Percentiles rank a stretch among this genome's conserved stretches.
Conservation (phyloP, 2,329 filamentous ascomycete species). For the Monilinia laxa region DNA sequence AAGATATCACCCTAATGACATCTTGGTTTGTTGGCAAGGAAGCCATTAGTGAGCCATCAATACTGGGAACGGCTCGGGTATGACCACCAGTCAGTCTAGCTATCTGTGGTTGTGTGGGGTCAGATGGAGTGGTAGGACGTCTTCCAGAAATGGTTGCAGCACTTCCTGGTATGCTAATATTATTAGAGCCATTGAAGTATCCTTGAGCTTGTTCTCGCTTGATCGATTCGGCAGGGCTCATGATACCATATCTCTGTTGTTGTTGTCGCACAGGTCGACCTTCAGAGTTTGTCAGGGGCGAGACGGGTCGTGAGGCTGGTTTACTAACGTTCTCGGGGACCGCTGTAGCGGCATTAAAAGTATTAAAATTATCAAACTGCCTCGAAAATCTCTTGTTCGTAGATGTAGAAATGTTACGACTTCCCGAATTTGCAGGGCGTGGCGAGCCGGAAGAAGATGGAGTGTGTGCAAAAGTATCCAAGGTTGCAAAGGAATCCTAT, state of each 20-base stretch:
- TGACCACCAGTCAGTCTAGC: slow-evolving; percentile 66
- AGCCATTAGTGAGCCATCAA: slow-evolving; percentile 84
- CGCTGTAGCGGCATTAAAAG: slow-evolving; percentile 34
- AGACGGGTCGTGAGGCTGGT: slow-evolving; percentile 65
- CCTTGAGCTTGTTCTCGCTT: slow-evolving; percentile 51
- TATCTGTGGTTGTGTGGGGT: slow-evolving; percentile 52
- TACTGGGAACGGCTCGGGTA: slow-evolving; percentile 76
- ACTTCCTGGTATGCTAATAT: slow-evolving; percentile 46
- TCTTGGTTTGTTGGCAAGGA: slow-evolving; percentile 82
- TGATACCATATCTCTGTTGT: slow-evolving; percentile 56
- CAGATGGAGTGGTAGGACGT: slow-evolving; percentile 61
- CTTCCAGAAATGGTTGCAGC: slow-evolving; percentile 54
- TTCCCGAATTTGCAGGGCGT: slow-evolving; percentile 56
- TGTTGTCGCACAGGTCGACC: slow-evolving; percentile 34
- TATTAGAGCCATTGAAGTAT: slow-evolving; percentile 54
- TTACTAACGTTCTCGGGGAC: slow-evolving; percentile 48
- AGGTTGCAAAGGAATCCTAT: slow-evolving; percentile 78
- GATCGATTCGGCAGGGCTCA: slow-evolving; percentile 54
- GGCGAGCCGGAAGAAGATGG: slow-evolving; percentile 65
- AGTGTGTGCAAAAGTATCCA: slow-evolving; percentile 61
- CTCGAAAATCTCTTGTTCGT: slow-evolving; percentile 64
- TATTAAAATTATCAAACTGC: slow-evolving; percentile 50
- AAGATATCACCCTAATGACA: slow-evolving; percentile 90
- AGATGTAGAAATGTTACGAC: slow-evolving; percentile 47
- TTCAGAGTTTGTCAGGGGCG: slow-evolving; percentile 51